Base-by-base conservation (phyloP, 176 grass and related monocot genomes). In the Phoenix roebelenii region DNA sequence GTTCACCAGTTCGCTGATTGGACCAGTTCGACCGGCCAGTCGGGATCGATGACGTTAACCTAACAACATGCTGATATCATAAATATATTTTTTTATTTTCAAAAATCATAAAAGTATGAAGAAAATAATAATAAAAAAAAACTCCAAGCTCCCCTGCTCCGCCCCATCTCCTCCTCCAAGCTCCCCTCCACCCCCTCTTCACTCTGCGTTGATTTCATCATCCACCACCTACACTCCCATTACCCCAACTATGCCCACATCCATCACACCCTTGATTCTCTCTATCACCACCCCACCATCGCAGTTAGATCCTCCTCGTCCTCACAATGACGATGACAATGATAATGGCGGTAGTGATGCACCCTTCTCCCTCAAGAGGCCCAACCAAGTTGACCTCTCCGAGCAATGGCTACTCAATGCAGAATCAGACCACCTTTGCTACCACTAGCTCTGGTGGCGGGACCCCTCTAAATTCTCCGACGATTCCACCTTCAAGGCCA, bases 151-250 rank as follows among this genome's bases (percentile, higher is more conserved):
- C 26, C 26, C 15, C 15, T 76, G 0, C 75, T 96, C 22, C 77
- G 74, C 17, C 17, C 23, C 58, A 90, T 96, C 24, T 15, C 63
- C 14, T 55, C 64, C 9, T 67, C 51, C 25, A 28, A 30, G 5
- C 14, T 67, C 1, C 51, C 68, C 3, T 26, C 58, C 12, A 77
- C 75, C 0, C 65, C 77, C 25, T n/a, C 62, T 23, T 64, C 49
- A 64, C 54, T 61, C 49, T 77, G 79, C 32, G 78, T 70, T 7
- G 80, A 82, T 15, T 75, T 67, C 20, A 69, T 88, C 23, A 80
- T 78, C 55, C 3, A 19, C 50, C 51, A 61, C 44, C 75, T 96
- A 57, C 79, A 87, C 54, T 35, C 77, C 51, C 75, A 59, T 26
- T 58, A 77, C 57, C 80, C 69, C 0, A 62, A 85, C 15, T 72